Percentiles rank a stretch among this genome's conserved stretches.
These are phyloP conservation scores for Anthostomella pinea DNA, from an alignment of 2,329 filamentous ascomycete genomes.

Conservation along the genomic window DNA sequence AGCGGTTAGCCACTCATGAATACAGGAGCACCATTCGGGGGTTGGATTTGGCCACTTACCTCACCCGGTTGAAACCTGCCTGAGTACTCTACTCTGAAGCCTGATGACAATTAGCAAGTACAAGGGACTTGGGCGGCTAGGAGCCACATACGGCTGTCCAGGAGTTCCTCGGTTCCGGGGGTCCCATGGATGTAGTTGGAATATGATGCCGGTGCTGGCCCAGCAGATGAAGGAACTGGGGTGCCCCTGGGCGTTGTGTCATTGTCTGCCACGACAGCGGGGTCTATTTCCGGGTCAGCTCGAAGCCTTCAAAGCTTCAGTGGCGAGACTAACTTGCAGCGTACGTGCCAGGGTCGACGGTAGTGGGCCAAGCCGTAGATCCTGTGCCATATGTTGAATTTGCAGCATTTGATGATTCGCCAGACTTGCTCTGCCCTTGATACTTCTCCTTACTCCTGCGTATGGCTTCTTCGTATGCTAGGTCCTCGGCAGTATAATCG, in stretches of 20 bases:
- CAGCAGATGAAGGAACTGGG: slow-evolving; percentile 6
- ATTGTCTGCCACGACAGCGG: slow-evolving; percentile 9
- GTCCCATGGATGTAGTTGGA: slow-evolving; percentile 24
- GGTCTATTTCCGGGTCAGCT: slow-evolving; percentile 14
- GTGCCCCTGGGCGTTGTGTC: slow-evolving; percentile 20
- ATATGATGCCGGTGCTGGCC: slow-evolving; percentile 8
- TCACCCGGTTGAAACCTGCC: slow-evolving; percentile 29
- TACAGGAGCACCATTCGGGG: no score
- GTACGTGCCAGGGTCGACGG: slow-evolving; percentile 23
- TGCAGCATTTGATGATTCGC: slow-evolving; percentile 22
- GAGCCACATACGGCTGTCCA: slow-evolving; percentile 22
- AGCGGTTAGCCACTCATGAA: no score
- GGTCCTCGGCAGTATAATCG: slow-evolving; percentile 10
- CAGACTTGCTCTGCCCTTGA: slow-evolving; percentile 15
- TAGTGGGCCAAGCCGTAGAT: slow-evolving; percentile 13
- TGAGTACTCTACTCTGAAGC: slow-evolving; percentile 27
- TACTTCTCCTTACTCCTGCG: slow-evolving; percentile 16
- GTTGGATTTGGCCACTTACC: no score
- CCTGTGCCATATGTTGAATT: slow-evolving; percentile 11
- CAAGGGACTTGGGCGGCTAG: background rate
- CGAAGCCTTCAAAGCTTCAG: background rate
- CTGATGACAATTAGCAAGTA: slow-evolving; percentile 23
- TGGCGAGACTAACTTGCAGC: slow-evolving; percentile 17
- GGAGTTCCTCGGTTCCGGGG: slow-evolving; percentile 19
- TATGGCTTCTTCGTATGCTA: slow-evolving; percentile 22